These are phyloP conservation scores for Scutellaria minor DNA, from an alignment of 257 asterid species.

Conservation along the genomic window DNA sequence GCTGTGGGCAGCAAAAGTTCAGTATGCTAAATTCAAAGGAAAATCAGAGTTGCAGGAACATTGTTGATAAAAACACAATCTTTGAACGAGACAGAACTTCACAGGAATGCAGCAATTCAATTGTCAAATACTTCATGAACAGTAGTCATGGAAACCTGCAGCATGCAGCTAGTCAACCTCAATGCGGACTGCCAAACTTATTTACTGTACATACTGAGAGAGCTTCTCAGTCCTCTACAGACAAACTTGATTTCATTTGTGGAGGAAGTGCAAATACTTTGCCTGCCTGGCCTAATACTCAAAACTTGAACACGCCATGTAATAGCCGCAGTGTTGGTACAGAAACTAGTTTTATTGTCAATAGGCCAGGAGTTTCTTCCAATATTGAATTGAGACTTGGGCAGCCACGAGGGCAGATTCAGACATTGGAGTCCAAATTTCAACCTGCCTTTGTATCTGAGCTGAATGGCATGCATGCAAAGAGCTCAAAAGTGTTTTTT, in stretches of 20 bases:
- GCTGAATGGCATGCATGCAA: slow-evolving; percentile 30
- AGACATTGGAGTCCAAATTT: slow-evolving; percentile 38
- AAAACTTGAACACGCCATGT: slow-evolving; percentile 36
- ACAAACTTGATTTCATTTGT: slow-evolving; percentile 33
- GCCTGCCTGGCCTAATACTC: slow-evolving; percentile 34
- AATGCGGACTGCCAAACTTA: slow-evolving; percentile 37
- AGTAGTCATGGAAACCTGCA: slow-evolving; percentile 35
- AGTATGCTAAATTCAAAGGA: slow-evolving; percentile 36
- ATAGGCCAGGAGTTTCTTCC: slow-evolving; percentile 48
- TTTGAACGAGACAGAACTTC: slow-evolving; percentile 38
- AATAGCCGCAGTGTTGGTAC: slow-evolving; percentile 37
- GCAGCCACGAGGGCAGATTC: slow-evolving; percentile 50
- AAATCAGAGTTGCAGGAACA: slow-evolving; percentile 35
- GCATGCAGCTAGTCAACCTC: slow-evolving; percentile 38
- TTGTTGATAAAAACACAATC: slow-evolving; percentile 29
- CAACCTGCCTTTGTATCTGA: slow-evolving; percentile 31
- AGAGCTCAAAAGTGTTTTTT: slow-evolving; percentile 31
- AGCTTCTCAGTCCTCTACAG: slow-evolving; percentile 39
- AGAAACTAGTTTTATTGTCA: slow-evolving; percentile 29
- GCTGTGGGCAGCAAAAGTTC: slow-evolving; percentile 36
- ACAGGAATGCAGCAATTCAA: slow-evolving; percentile 32
- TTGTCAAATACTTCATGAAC: slow-evolving; percentile 33
- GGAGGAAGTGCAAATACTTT: slow-evolving; percentile 41
- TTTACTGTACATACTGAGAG: slow-evolving; percentile 35
- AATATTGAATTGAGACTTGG: slow-evolving; percentile 61